Conservation (phyloP, 768 basidiomycete genomes). For the Boletus edulis region DNA sequence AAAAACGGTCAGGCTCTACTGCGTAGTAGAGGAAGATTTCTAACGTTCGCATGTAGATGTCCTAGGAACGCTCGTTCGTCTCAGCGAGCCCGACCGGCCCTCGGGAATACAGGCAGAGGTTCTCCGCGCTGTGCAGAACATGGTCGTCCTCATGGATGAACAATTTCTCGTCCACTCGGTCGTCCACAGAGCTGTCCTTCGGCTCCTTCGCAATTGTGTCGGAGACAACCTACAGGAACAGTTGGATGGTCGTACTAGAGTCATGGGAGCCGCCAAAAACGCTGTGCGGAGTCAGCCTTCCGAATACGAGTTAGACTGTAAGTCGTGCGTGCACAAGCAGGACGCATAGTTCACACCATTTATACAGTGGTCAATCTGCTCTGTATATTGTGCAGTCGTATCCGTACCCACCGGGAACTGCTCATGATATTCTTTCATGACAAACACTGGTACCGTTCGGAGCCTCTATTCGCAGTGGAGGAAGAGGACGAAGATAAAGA, state of each 20-base stretch:
- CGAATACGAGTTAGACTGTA: slow-evolving; percentile 86
- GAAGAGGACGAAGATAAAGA: slow-evolving; percentile 70
- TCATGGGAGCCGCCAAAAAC: slow-evolving; percentile 84
- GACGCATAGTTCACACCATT: slow-evolving; percentile 6
- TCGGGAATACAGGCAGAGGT: slow-evolving; percentile 91
- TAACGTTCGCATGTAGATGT: slow-evolving; percentile 52
- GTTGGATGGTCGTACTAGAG: slow-evolving; percentile 68
- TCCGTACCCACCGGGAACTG: slow-evolving; percentile 83
- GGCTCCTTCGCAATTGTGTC: slow-evolving; percentile 81
- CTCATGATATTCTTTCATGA: slow-evolving; percentile 98
- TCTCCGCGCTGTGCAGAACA: slow-evolving; percentile 80
- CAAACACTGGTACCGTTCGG: slow-evolving; percentile 81
- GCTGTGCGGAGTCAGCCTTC: slow-evolving; percentile 69
- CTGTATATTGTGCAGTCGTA: slow-evolving; percentile 89
- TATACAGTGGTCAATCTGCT: slow-evolving; percentile 82
- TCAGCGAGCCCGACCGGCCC: slow-evolving; percentile 83
- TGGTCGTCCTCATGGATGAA: slow-evolving; percentile 90
- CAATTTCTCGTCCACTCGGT: slow-evolving; percentile 91
- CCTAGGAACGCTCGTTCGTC: slow-evolving; percentile 76
- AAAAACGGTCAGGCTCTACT: slow-evolving; percentile 63
- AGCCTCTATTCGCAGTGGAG: slow-evolving; percentile 71
- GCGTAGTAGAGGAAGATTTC: neutral
- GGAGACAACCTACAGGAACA: slow-evolving; percentile 92
- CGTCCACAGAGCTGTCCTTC: slow-evolving; percentile 83
- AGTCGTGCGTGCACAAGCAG: slow-evolving; percentile 29